Evolutionary conservation across 441 rosid species (phyloP), one percentile per base, ranked within the genome.

Genomic region (Iberis amara): DNA sequence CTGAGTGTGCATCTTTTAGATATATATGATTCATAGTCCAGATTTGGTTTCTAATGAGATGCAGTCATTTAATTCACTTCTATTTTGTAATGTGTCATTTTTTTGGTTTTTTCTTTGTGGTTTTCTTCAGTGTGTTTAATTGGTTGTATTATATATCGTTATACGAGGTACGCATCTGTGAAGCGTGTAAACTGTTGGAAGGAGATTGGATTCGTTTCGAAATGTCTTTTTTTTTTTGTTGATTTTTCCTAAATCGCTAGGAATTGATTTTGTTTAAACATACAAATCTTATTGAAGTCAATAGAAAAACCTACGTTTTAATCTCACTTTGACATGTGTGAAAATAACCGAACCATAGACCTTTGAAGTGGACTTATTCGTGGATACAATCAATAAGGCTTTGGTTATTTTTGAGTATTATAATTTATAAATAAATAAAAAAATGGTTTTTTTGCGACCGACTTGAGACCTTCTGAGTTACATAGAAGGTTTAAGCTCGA

Each of bases 151-250:
- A 18, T 18, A 18, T 18, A 43, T 49, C 2, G 31, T 35, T 26
- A 57, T 35, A 18, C 27, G 32, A 61, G 39, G 45, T 61, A 41
- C 37, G 39, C 43, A 15, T 47, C 28, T 54, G 56, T 55, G 57
- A 47, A 55, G 62, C 62, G 35, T 64, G 62, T 64, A 64, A 57
- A 49, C 32, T 31, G 57, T 18, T 18, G 1, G 21, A 18, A 18
- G 21, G 21, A 18, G 14, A 47, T 40, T 47, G 32, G 43, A 39
- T 52, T 33, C 13, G 44, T 4, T 28, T 28, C 21, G 21, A 18
- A 18, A 18, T 18, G 21, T 18, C 21, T 18, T 18, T 18, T 18
- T 18, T 18, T 28, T 28, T 4, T 28, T 28, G 32, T 28, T 28
- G 4, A 4, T 28, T 28, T 28, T 28, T 3, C 2, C 3, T 10